These are phyloP conservation scores for Diaporthe amygdali DNA, from an alignment of 2,329 filamentous ascomycete species.

Conservation along the genomic window DNA sequence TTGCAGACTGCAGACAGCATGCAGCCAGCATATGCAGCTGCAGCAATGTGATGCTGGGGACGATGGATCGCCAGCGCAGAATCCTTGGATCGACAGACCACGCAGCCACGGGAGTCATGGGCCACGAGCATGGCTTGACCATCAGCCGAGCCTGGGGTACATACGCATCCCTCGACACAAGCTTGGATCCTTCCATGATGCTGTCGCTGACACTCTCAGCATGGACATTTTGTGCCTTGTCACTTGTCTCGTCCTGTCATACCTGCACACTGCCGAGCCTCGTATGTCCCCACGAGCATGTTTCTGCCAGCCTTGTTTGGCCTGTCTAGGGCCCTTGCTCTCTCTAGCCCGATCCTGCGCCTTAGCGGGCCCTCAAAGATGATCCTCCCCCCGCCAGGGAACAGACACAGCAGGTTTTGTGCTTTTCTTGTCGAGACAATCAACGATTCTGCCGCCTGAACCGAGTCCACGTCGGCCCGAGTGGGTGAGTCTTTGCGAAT, in stretches of 20 bases:
- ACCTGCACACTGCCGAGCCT: neutral
- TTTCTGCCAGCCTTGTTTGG: slow-evolving; percentile 13
- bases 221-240: neutral
- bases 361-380: slow-evolving; percentile 6
- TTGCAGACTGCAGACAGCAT: slow-evolving; percentile 16
- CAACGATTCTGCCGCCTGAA: neutral
- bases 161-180: neutral
- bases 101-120: slow-evolving; percentile 2
- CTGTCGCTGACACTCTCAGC: neutral
- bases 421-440: neutral
- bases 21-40: neutral
- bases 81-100: slow-evolving; percentile 10
- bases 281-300: slow-evolving; percentile 13
- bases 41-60: slow-evolving; percentile 1
- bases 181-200: slow-evolving; percentile 10
- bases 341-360: neutral
- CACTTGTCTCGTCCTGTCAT: neutral
- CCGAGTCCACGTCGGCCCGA: slow-evolving; percentile 2
- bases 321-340: neutral
- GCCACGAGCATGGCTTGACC: slow-evolving; percentile 7
- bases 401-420: neutral
- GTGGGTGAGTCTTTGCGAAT: neutral
- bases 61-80: slow-evolving; percentile 12
- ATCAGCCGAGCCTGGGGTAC: slow-evolving; percentile 14
- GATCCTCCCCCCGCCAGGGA: neutral